A percentile compares a stretch with the other conserved stretches of the same genome.
phyloP scores from a whole-genome alignment of 1,284 basidiomycete species.

The Mycena sp. region DNA sequence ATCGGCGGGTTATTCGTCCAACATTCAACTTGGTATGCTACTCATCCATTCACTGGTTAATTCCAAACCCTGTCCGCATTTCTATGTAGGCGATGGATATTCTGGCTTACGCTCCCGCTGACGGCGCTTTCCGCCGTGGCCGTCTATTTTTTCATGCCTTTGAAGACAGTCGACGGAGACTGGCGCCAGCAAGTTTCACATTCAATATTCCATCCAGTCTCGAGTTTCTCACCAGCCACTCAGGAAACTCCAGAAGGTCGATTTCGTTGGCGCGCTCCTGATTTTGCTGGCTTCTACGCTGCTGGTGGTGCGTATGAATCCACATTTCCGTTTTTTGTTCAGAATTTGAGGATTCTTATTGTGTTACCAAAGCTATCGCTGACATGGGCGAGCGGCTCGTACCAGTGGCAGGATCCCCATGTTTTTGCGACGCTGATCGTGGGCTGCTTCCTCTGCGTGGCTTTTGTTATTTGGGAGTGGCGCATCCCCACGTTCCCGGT shows the following conservation, averaged over 20 bases:
- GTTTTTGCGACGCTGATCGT: slow-evolving; percentile 27
- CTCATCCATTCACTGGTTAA: too few relatives aligned
- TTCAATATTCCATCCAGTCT: too few relatives aligned
- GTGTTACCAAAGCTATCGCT: slow-evolving; percentile 28
- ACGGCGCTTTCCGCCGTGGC: slow-evolving; percentile 26
- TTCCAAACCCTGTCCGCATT: not conserved
- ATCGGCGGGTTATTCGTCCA: slow-evolving; percentile 33
- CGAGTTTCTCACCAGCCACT: not conserved
- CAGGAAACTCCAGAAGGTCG: slow-evolving; percentile 30
- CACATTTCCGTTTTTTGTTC: not conserved
- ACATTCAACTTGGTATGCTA: slow-evolving; percentile 29
- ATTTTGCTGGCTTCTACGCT: slow-evolving; percentile 28
- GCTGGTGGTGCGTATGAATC: slow-evolving; percentile 21
- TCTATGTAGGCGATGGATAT: slow-evolving; percentile 34
- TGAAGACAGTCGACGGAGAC: slow-evolving; percentile 30
- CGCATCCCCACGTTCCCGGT: slow-evolving; percentile 21
- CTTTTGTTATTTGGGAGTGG: slow-evolving; percentile 34
- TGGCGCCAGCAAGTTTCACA: slow-evolving; percentile 29
- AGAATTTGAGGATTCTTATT: not conserved
- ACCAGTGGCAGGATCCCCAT: slow-evolving; percentile 29
- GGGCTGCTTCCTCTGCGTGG: slow-evolving; percentile 21
- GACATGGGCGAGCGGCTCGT: slow-evolving; percentile 34
- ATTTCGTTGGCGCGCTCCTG: slow-evolving; percentile 30
- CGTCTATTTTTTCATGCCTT: slow-evolving; percentile 35
- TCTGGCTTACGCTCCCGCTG: slow-evolving; percentile 28